These are phyloP conservation scores for Cutaneotrichosporon daszewskae DNA, from an alignment of 1,284 basidiomycete genomes.

Conservation along the genomic window DNA sequence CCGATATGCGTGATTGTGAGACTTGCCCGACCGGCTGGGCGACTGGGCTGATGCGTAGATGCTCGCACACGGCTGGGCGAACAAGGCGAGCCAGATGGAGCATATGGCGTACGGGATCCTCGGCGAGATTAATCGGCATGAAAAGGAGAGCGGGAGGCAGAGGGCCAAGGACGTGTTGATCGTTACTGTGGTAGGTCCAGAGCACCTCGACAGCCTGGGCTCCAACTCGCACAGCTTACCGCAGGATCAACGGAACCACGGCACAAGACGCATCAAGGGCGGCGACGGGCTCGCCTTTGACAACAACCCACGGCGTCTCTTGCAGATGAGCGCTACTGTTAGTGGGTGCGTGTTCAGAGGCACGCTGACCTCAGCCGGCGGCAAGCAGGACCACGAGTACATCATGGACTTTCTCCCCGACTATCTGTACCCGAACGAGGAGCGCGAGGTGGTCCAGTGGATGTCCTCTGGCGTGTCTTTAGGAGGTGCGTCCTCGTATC, in stretches of 20 bases:
- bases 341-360: conserved; percentile 4
- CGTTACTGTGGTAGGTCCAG: conserved; percentile 43
- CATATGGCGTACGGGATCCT: conserved; percentile 34
- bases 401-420: conserved; percentile 73
- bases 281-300: conserved; percentile 50
- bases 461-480: conserved; percentile 53
- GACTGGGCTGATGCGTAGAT: conserved; percentile 19
- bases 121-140: conserved; percentile 20
- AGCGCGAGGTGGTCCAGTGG: conserved; percentile 62
- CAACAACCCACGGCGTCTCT: background rate
- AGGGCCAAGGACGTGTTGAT: conserved; percentile 37
- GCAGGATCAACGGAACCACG: conserved; percentile 76
- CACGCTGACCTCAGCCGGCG: conserved; percentile 5
- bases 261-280: too few species aligned
- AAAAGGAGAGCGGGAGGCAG: conserved; percentile 7
- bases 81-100: conserved; percentile 30
- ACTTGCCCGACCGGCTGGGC: background rate
- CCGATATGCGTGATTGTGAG: conserved; percentile 35
- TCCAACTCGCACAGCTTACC: conserved; percentile 5
- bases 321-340: conserved; percentile 12
- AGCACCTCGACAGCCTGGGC: background rate
- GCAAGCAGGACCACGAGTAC: conserved; percentile 62
- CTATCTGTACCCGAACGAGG: conserved; percentile 68
- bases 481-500: conserved; percentile 38
- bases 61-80: conserved; percentile 36